phyloP scores from a whole-genome alignment of 2,329 filamentous ascomycete species.

The Neonectria coccinea region DNA sequence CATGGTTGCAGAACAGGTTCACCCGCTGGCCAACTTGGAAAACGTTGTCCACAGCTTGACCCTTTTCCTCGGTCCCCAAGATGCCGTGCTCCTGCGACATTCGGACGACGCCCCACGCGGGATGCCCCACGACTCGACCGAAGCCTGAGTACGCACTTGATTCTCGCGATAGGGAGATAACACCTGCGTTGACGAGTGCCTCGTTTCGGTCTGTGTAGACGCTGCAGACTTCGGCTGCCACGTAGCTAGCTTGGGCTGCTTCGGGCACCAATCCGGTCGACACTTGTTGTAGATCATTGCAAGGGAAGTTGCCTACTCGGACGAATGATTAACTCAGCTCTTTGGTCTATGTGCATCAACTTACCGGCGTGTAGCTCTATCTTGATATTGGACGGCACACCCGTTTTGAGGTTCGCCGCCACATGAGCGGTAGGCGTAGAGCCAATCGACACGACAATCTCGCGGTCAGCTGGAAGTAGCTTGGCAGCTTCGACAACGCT shows the following conservation, averaged over 20 bases:
- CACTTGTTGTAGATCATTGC: slow-evolving; percentile 55
- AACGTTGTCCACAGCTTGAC: slow-evolving; percentile 40
- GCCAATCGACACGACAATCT: slow-evolving; percentile 50
- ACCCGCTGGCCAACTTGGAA: slow-evolving; percentile 52
- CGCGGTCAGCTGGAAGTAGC: slow-evolving; percentile 42
- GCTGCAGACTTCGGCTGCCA: slow-evolving; percentile 53
- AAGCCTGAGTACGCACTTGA: slow-evolving; percentile 47
- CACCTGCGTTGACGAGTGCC: slow-evolving; percentile 53
- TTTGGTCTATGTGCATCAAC: not conserved
- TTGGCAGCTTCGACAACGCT: slow-evolving; percentile 48
- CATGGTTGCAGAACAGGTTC: slow-evolving; percentile 49
- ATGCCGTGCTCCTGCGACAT: slow-evolving; percentile 56
- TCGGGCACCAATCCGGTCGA: slow-evolving; percentile 49
- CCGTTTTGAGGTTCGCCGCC: slow-evolving; percentile 46
- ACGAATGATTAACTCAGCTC: not conserved
- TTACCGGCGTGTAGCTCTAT: slow-evolving; percentile 52
- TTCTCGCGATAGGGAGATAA: slow-evolving; percentile 52
- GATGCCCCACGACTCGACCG: slow-evolving; percentile 45
- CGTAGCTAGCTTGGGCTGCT: slow-evolving; percentile 47
- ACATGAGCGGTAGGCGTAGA: slow-evolving; percentile 54
- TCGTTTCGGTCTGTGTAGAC: slow-evolving; percentile 54
- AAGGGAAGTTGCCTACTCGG: slow-evolving; percentile 49
- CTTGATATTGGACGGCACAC: slow-evolving; percentile 47
- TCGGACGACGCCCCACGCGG: slow-evolving; percentile 49
- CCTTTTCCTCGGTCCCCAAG: slow-evolving; percentile 41